Percentiles rank a stretch among this genome's conserved stretches.
phyloP scores from a whole-genome alignment of 306 rosid genomes.

The Vachellia pachyceras region DNA sequence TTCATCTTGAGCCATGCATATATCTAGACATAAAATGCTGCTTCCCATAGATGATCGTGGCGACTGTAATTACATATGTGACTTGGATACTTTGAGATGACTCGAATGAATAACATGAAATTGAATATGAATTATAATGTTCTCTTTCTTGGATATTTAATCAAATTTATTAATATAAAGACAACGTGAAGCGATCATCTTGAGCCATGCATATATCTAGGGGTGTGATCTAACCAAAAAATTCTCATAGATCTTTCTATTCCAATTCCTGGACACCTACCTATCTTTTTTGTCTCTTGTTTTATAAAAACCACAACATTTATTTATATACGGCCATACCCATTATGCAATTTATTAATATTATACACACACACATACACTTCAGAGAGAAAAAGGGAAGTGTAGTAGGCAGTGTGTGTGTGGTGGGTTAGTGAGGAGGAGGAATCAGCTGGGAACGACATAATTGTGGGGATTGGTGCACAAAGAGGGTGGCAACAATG shows the following conservation, averaged over 20 bases:
- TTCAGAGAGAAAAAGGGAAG: neutral
- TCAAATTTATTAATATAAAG: slow-evolving; percentile 23
- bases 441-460: slow-evolving; percentile 30
- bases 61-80: too few relatives aligned
- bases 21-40: too few relatives aligned
- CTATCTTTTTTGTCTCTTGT: neutral
- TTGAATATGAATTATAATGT: neutral
- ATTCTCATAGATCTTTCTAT: slow-evolving; percentile 33
- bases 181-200: slow-evolving; percentile 29
- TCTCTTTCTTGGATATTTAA: neutral
- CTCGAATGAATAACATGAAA: neutral
- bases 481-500: slow-evolving; percentile 74
- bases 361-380: neutral
- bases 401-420: neutral
- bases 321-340: neutral
- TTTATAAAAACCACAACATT: slow-evolving; percentile 5
- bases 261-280: slow-evolving; percentile 37
- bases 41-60: too few relatives aligned
- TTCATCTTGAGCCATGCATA: too few relatives aligned
- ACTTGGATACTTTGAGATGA: too few relatives aligned
- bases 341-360: too few relatives aligned
- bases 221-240: slow-evolving; percentile 35
- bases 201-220: slow-evolving; percentile 24
- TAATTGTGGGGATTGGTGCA: slow-evolving; percentile 77
- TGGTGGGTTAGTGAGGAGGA: slow-evolving; percentile 30